Evolutionary conservation across 2,329 filamentous ascomycete genomes (phyloP).

Genomic region (Pseudomassariella vexata): DNA sequence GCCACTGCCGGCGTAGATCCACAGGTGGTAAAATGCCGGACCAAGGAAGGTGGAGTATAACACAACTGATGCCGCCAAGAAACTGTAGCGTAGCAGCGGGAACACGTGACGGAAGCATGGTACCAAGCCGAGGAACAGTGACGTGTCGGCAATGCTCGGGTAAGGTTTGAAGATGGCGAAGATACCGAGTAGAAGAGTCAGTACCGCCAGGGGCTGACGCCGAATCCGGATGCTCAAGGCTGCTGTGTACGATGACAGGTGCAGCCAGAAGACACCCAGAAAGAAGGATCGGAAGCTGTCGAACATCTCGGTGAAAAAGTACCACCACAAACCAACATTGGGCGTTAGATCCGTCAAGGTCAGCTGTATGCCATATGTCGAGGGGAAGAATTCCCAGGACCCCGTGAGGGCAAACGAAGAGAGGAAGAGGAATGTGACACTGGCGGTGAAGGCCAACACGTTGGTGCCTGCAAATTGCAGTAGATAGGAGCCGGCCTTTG

Average conservation of each 20-base stretch:
- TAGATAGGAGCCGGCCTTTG: constrained; percentile 27
- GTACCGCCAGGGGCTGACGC: constrained; percentile 78
- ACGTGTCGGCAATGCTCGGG: constrained; percentile 84
- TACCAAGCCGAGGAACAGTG: constrained; percentile 76
- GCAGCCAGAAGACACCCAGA: constrained; percentile 95
- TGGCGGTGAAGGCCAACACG: constrained; percentile 44
- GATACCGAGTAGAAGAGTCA: constrained; percentile 79
- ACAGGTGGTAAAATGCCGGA: constrained; percentile 92
- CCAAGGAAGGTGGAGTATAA: constrained; percentile 86
- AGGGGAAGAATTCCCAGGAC: constrained; percentile 82
- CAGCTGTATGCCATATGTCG: constrained; percentile 90
- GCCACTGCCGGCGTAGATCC: constrained; percentile 96
- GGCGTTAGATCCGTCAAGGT: constrained; percentile 88
- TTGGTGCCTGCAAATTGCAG: constrained; percentile 49
- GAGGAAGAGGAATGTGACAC: constrained; percentile 57
- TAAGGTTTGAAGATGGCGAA: constrained; percentile 97
- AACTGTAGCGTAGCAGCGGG: constrained; percentile 88
- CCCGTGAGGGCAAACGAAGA: constrained; percentile 70
- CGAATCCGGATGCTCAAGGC: constrained; percentile 79
- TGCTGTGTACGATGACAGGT: constrained; percentile 83
- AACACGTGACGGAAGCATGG: constrained; percentile 89
- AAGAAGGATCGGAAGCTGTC: constrained; percentile 97
- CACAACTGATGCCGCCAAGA: constrained; percentile 75
- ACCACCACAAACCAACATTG: constrained; percentile 98
- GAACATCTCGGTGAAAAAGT: constrained; percentile 99